Percentiles rank a stretch among this genome's conserved stretches.
phyloP scores from a whole-genome alignment of 306 rosid genomes.

The Prunus davidiana region DNA sequence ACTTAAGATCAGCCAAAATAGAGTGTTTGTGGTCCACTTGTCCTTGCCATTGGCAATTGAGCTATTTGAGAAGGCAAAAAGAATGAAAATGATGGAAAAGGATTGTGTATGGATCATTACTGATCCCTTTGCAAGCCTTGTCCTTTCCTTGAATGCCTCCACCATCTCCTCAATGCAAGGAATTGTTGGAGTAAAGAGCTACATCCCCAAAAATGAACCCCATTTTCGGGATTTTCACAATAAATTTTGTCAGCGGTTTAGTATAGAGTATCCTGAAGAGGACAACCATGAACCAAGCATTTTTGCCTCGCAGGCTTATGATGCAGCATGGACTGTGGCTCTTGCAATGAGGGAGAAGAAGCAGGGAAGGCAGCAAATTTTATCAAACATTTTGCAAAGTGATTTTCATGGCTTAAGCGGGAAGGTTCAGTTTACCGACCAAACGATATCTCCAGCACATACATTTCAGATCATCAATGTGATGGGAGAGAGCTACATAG shows the following conservation, averaged over 20 bases:
- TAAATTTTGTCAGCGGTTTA: constrained; percentile 25
- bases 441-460: constrained; percentile 13
- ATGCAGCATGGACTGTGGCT: constrained; percentile 33
- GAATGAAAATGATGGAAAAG: constrained; percentile 38
- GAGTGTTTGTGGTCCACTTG: constrained; percentile 23
- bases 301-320: constrained; percentile 44
- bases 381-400: constrained; percentile 22
- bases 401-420: constrained; percentile 28
- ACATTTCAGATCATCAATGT: constrained; percentile 34
- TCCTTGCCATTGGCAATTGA: constrained; percentile 26
- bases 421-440: constrained; percentile 15
- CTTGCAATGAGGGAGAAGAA: constrained; percentile 27
- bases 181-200: constrained; percentile 36
- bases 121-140: constrained; percentile 39
- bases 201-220: constrained; percentile 13
- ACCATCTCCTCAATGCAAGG: constrained; percentile 44
- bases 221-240: constrained; percentile 12
- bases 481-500: not conserved
- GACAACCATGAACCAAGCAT: constrained; percentile 41
- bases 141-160: constrained; percentile 42
- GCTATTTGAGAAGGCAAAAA: constrained; percentile 32
- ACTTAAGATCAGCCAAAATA: not conserved
- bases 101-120: constrained; percentile 54
- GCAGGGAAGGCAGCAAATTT: not conserved
- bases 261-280: constrained; percentile 32